These are phyloP conservation scores for Metschnikowia arizonensis DNA, from an alignment of 805 yeast species.

Conservation along the genomic window DNA sequence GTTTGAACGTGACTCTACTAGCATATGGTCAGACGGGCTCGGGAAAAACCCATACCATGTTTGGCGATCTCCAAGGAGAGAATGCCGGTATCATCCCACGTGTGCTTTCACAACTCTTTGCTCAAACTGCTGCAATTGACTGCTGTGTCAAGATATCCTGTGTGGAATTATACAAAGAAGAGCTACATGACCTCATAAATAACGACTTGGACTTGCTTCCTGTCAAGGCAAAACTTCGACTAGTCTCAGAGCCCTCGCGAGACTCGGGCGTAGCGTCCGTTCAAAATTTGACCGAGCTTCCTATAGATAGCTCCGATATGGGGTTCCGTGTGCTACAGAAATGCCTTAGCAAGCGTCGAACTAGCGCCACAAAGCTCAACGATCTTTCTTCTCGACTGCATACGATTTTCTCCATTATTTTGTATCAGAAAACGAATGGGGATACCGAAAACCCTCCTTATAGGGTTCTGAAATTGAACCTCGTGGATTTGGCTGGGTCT, in stretches of 20 bases:
- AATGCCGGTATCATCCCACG: slow-evolving; percentile 59
- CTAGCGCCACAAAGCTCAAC: slow-evolving; percentile 71
- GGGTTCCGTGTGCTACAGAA: slow-evolving; percentile 53
- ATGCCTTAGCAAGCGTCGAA: slow-evolving; percentile 58
- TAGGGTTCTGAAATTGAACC: slow-evolving; percentile 63
- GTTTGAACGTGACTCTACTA: slow-evolving; percentile 68
- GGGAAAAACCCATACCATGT: slow-evolving; percentile 79
- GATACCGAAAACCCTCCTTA: slow-evolving; percentile 10
- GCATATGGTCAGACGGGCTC: slow-evolving; percentile 87
- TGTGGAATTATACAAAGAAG: slow-evolving; percentile 85
- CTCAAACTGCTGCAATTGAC: slow-evolving; percentile 34
- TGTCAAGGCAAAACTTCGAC: slow-evolving; percentile 24
- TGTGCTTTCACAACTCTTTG: slow-evolving; percentile 48
- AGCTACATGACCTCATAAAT: slow-evolving; percentile 64
- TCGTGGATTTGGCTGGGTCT: slow-evolving; percentile 94
- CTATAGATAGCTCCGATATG: slow-evolving; percentile 49
- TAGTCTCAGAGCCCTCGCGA: slow-evolving; percentile 11
- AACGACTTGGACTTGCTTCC: slow-evolving; percentile 32
- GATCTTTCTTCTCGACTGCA: slow-evolving; percentile 74
- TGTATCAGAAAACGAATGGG: slow-evolving; percentile 44
- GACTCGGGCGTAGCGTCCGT: slow-evolving; percentile 39
- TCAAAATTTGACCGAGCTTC: slow-evolving; percentile 62
- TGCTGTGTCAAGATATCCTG: slow-evolving; percentile 72
- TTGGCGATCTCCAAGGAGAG: slow-evolving; percentile 38
- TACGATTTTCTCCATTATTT: slow-evolving; percentile 63